Evolutionary conservation across 345 rosid species (phyloP).

Genomic region (Geranium rotundifolium): DNA sequence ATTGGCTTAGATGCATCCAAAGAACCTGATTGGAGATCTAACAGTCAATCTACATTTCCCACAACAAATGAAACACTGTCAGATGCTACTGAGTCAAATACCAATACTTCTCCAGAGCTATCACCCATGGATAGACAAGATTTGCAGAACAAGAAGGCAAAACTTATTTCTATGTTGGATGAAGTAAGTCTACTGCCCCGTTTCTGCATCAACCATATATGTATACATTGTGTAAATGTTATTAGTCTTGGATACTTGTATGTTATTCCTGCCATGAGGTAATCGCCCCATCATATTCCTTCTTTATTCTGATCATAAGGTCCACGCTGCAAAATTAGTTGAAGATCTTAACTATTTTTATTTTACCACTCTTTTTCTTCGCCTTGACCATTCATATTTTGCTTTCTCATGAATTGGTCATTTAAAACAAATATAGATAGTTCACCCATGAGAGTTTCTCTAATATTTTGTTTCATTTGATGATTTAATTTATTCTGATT

Average conservation of each 20-base stretch:
- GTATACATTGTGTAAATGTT: neutral
- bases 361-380: too few species aligned
- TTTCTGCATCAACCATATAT: neutral
- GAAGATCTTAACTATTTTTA: too few species aligned
- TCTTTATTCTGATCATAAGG: too few species aligned
- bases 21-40: slow-evolving; percentile 39
- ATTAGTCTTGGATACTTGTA: neutral
- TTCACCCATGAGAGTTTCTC: too few species aligned
- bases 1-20: slow-evolving; percentile 11
- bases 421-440: too few species aligned
- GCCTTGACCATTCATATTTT: too few species aligned
- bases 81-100: slow-evolving; percentile 27
- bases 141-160: slow-evolving; percentile 70
- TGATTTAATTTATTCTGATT: too few species aligned
- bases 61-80: slow-evolving; percentile 17
- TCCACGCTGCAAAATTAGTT: too few species aligned
- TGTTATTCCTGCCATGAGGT: neutral
- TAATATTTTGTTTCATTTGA: too few species aligned
- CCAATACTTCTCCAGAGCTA: slow-evolving; percentile 35
- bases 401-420: too few species aligned
- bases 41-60: neutral
- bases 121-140: slow-evolving; percentile 80
- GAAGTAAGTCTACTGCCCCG: slow-evolving; percentile 51
- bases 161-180: slow-evolving; percentile 80
- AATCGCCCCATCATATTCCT: neutral